Conservation (phyloP, 2,329 filamentous ascomycete species). For the Emericellopsis atlantica region DNA sequence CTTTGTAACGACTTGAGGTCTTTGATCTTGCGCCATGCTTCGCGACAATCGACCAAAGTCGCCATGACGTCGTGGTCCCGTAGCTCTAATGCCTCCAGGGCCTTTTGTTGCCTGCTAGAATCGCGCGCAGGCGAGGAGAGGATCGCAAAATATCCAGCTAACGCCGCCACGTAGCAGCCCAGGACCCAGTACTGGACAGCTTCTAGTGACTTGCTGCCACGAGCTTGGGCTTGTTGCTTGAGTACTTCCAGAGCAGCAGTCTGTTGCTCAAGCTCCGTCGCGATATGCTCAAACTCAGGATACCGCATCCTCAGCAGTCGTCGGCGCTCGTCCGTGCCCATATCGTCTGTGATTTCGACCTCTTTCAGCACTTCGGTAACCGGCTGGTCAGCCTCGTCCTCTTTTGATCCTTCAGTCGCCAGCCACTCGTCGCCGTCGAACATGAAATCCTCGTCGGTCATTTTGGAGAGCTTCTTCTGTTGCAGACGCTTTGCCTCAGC, state of each 20-base stretch:
- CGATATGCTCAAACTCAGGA: constrained; percentile 81
- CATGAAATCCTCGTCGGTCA: constrained; percentile 85
- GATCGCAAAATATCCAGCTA: constrained; percentile 91
- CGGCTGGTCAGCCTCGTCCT: constrained; percentile 41
- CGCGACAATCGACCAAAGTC: constrained; percentile 64
- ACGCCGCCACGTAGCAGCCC: constrained; percentile 71
- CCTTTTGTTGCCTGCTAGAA: constrained; percentile 35
- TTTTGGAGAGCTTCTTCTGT: constrained; percentile 77
- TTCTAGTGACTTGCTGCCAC: constrained; percentile 38
- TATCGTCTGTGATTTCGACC: constrained; percentile 66
- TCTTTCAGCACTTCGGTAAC: constrained; percentile 82
- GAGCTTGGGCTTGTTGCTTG: constrained; percentile 42
- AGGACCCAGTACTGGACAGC: constrained; percentile 68
- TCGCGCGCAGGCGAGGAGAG: constrained; percentile 68
- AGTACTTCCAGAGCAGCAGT: constrained; percentile 51
- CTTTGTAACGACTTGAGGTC: constrained; percentile 39
- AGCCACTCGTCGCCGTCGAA: constrained; percentile 87
- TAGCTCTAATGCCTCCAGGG: constrained; percentile 65
- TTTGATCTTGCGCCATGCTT: constrained; percentile 68
- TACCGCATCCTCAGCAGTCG: constrained; percentile 71
- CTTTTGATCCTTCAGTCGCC: constrained; percentile 34
- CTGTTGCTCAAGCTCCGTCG: constrained; percentile 65
- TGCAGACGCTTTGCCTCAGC: constrained; percentile 78
- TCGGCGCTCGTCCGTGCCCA: constrained; percentile 61
- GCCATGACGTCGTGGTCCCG: constrained; percentile 89